phyloP scores from a whole-genome alignment of 352 stramenopile species.

The Phytophthora nicotianae region DNA sequence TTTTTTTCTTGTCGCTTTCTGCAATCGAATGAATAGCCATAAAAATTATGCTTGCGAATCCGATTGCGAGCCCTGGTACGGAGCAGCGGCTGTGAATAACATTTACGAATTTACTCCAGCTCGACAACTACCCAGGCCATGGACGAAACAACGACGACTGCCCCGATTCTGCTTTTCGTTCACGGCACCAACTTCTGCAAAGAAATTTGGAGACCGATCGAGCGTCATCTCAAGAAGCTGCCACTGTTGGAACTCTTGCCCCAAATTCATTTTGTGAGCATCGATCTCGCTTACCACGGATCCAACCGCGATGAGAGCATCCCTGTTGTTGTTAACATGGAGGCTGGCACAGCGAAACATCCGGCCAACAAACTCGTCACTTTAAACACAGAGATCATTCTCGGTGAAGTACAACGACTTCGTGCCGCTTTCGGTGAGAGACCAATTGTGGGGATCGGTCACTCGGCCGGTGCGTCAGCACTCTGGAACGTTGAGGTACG shows the following conservation, averaged over 20 bases:
- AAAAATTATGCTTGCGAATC: too few species aligned
- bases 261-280: slow-evolving; percentile 6
- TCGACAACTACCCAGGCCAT: neutral
- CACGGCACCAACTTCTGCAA: slow-evolving; percentile 50
- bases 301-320: slow-evolving; percentile 38
- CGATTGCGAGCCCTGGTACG: neutral
- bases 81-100: neutral
- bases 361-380: slow-evolving; percentile 1
- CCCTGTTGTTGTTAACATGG: slow-evolving; percentile 25
- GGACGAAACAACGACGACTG: neutral
- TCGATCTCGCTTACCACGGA: slow-evolving; percentile 48
- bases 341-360: slow-evolving; percentile 3
- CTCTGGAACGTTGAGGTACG: neutral
- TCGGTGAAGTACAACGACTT: neutral
- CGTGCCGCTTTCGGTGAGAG: neutral
- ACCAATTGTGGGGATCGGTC: neutral
- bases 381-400: neutral
- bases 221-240: slow-evolving; percentile 28
- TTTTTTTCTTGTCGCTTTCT: too few species aligned
- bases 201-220: slow-evolving; percentile 43
- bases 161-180: slow-evolving; percentile 11
- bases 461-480: neutral
- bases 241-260: slow-evolving; percentile 21
- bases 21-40: too few species aligned
- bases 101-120: neutral